Evolutionary conservation across 2,329 filamentous ascomycete species (phyloP).

Genomic region (Xylariaceae sp.): DNA sequence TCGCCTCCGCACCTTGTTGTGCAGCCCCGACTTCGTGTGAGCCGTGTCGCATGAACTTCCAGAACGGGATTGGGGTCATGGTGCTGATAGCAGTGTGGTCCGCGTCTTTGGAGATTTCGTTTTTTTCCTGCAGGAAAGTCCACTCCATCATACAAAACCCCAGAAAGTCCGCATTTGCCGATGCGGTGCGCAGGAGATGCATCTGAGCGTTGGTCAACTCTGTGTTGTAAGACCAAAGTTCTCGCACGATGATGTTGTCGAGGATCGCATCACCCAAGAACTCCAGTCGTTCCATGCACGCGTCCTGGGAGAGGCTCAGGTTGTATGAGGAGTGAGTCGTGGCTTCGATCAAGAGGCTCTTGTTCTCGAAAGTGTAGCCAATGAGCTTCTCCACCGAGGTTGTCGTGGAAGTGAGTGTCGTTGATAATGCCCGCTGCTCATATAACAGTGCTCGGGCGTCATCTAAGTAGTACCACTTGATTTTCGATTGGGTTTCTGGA

Average conservation of each 20-base stretch:
- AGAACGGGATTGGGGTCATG: conserved; percentile 46
- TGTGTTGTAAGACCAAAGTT: conserved; percentile 46
- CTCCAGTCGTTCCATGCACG: conserved; percentile 69
- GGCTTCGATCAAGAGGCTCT: conserved; percentile 68
- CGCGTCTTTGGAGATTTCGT: conserved; percentile 20
- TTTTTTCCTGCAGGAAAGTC: conserved; percentile 25
- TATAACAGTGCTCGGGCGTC: conserved; percentile 40
- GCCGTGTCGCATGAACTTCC: conserved; percentile 64
- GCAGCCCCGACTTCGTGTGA: conserved; percentile 42
- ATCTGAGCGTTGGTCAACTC: conserved; percentile 54
- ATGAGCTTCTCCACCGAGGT: conserved; percentile 59
- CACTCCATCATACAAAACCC: conserved; percentile 69
- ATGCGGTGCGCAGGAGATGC: conserved; percentile 69
- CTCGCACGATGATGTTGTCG: conserved; percentile 67
- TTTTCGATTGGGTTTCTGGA: conserved; percentile 51
- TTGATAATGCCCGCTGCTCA: conserved; percentile 30
- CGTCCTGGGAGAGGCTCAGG: conserved; percentile 29
- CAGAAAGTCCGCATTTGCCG: conserved; percentile 78
- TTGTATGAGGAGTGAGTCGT: conserved; percentile 69
- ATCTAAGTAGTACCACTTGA: conserved; percentile 47
- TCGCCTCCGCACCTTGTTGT: conserved; percentile 38
- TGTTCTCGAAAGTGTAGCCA: conserved; percentile 67
- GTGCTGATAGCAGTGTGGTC: conserved; percentile 17
- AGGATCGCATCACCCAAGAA: conserved; percentile 85
- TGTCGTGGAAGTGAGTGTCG: conserved; percentile 31